Evolutionary conservation across 257 asterid species (phyloP).

Genomic region (Scutellaria baicalensis): DNA sequence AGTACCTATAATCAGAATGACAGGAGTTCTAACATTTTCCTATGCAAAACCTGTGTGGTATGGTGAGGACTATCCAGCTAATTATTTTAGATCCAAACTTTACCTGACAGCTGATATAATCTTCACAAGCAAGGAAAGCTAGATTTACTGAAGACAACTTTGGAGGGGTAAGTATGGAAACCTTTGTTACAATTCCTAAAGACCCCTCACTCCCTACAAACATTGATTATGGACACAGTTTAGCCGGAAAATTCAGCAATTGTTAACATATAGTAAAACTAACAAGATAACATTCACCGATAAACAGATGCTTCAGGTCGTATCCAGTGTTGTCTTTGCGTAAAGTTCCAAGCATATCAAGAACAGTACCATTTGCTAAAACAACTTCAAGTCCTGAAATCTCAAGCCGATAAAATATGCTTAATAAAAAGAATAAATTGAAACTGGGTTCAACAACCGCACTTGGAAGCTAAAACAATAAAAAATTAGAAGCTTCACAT

Average conservation of each 20-base stretch:
- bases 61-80: conserved; percentile 5
- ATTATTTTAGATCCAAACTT: conserved; percentile 6
- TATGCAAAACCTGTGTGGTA: not conserved
- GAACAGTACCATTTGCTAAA: conserved; percentile 90
- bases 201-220: conserved; percentile 94
- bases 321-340: conserved; percentile 98
- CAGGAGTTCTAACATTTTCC: conserved; percentile 3
- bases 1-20: not conserved
- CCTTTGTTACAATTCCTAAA: conserved; percentile 86
- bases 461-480: not conserved
- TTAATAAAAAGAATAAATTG: not conserved
- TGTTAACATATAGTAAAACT: conserved; percentile 11
- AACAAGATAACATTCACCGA: conserved; percentile 45
- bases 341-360: conserved; percentile 91
- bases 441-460: not conserved
- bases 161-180: conserved; percentile 91
- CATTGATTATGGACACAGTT: conserved; percentile 13
- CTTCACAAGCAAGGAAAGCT: conserved; percentile 90
- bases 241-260: conserved; percentile 9
- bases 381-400: conserved; percentile 94
- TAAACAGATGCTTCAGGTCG: conserved; percentile 94
- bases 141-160: conserved; percentile 80
- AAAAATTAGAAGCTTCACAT: not conserved
- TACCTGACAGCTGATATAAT: conserved; percentile 95
- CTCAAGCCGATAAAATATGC: not conserved